A percentile compares a stretch with the other conserved stretches of the same genome.
Conservation (phyloP, 1,139 yeast species). For the Geotrichum phurueaensis region DNA sequence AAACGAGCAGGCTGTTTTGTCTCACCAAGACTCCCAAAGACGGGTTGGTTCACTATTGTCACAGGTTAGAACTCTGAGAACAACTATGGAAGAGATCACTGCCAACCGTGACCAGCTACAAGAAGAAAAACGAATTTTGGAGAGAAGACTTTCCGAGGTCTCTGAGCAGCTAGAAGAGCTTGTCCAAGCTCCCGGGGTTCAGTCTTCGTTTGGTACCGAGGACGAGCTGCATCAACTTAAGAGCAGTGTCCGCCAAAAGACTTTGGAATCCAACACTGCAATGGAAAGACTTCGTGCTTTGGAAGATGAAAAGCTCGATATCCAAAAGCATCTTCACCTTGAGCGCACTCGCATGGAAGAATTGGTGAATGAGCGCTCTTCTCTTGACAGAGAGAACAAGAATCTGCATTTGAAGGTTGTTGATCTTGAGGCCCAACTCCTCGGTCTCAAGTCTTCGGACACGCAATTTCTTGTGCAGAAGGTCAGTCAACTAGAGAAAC, state of each 20-base stretch:
- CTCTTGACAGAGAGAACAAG: conserved; percentile 32
- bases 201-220: conserved; percentile 7
- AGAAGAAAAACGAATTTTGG: conserved; percentile 36
- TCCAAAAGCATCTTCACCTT: conserved; percentile 24
- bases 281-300: conserved; percentile 12
- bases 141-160: conserved; percentile 32
- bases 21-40: conserved; percentile 37
- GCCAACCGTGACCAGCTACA: conserved; percentile 36
- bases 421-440: conserved; percentile 33
- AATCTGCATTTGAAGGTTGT: conserved; percentile 30
- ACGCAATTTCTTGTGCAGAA: conserved; percentile 27
- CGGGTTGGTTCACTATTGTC: conserved; percentile 33
- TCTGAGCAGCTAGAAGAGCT: conserved; percentile 30
- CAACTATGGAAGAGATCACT: conserved; percentile 36
- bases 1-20: conserved; percentile 41
- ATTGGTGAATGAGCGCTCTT: conserved; percentile 24
- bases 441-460: conserved; percentile 24
- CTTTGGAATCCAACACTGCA: conserved; percentile 21
- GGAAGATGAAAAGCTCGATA: conserved; percentile 15
- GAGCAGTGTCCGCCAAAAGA: conserved; percentile 23
- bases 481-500: conserved; percentile 35
- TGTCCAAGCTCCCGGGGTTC: conserved; percentile 22
- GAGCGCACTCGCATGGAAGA: conserved; percentile 30
- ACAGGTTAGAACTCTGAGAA: conserved; percentile 33
- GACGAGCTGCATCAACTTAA: conserved; percentile 23